A percentile compares a stretch with the other conserved stretches of the same genome.
Evolutionary conservation across 345 rosid genomes (phyloP).

Genomic region (Bruguiera parviflora): DNA sequence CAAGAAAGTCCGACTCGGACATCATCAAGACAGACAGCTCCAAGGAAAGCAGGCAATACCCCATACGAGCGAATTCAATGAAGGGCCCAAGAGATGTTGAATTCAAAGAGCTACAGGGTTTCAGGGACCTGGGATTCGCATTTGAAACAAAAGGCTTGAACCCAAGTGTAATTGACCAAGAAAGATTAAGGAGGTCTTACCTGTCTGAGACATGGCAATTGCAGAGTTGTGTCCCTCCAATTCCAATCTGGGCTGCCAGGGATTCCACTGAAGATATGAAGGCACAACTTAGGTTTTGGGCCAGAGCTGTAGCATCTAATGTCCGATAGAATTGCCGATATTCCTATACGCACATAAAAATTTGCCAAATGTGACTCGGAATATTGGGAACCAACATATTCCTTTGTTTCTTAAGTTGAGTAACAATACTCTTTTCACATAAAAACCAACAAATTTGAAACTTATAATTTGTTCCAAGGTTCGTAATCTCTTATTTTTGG

Average conservation of each 20-base stretch:
- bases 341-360: no score
- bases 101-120: constrained; percentile 26
- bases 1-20: constrained; percentile 33
- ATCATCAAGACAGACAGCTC: constrained; percentile 2
- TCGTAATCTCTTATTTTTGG: no score
- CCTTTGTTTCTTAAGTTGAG: no score
- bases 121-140: constrained; percentile 45
- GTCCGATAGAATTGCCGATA: constrained; percentile 18
- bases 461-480: no score
- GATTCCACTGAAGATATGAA: constrained; percentile 50
- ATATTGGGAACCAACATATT: no score
- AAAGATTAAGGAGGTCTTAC: constrained; percentile 17
- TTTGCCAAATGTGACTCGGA: no score
- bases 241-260: constrained; percentile 41
- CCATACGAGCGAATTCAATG: constrained; percentile 21
- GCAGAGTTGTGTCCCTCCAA: constrained; percentile 29
- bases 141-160: constrained; percentile 34
- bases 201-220: constrained; percentile 39
- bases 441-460: no score
- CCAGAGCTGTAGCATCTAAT: constrained; percentile 63
- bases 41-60: constrained; percentile 22
- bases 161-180: constrained; percentile 19
- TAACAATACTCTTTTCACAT: no score
- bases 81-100: constrained; percentile 50
- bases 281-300: constrained; percentile 66